phyloP scores from a whole-genome alignment of 768 basidiomycete genomes.

The Hericium rajendrae region DNA sequence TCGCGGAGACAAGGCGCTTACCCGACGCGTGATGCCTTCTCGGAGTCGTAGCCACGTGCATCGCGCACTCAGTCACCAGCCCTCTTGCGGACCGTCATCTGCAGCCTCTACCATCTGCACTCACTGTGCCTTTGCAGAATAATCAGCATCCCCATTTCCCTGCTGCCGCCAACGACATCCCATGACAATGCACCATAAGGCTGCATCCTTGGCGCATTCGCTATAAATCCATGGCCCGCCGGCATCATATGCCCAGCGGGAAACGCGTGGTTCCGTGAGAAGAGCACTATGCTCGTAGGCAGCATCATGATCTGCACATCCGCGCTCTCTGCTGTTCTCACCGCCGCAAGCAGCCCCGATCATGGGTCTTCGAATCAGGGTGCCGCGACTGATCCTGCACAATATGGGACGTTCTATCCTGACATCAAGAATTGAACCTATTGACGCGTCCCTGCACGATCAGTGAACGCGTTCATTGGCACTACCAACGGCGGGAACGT shows the following conservation, averaged over 20 bases:
- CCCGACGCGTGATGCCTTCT: too few relatives aligned
- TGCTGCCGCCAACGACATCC: too few relatives aligned
- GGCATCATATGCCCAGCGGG: neutral
- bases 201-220: neutral
- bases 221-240: neutral
- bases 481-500: neutral
- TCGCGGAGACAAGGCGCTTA: too few relatives aligned
- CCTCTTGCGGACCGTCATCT: neutral
- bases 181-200: neutral
- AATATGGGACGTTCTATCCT: neutral
- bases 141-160: neutral
- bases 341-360: neutral
- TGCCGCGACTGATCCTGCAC: neutral
- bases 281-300: neutral
- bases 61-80: too few relatives aligned
- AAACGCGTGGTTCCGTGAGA: neutral
- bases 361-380: neutral
- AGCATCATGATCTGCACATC: neutral
- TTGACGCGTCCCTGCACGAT: neutral
- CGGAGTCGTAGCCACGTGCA: too few relatives aligned
- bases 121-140: neutral
- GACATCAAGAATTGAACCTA: neutral
- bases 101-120: neutral
- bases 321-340: neutral
- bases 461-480: neutral